Evolutionary conservation across 805 yeast species (phyloP), one percentile per base, ranked within the genome.

Genomic region (Cyberlindnera petersonii): DNA sequence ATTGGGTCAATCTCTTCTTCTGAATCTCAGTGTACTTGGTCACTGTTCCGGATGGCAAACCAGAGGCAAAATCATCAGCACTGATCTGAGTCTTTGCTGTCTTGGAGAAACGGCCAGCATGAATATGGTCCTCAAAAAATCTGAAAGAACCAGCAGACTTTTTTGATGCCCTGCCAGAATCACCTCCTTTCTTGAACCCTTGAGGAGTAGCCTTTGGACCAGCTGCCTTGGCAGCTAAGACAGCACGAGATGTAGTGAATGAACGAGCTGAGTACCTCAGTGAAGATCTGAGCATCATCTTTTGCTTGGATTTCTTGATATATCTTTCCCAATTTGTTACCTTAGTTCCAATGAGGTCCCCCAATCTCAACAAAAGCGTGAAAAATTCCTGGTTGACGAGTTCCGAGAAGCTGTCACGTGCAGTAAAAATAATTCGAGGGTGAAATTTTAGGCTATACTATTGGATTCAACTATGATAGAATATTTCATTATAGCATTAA

Each of bases 1-100:
- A 59, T 29, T 68, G 66, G 24, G 64, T 61, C 46, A 86, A 63
- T 33, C 64, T 61, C 39, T 64, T 57, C 42, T 72, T 64, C 14
- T 69, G 65, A 11, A 22, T 22, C 18, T 56, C 54, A 2, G 63
- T 54, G 59, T 69, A 85, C 24, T 59, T 57, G 6, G 62, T 57
- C 17, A 74, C 64, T 9, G 59, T 47, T 37, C 64, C 58, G 20
- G 49, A 19, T 3, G 39, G 21, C 31, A 43, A 9, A 33, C 46
- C 31, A 10, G 28, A 5, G 11, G 14, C 15, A 30, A 35, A 35
- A 9, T 26, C 28, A 4, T 5, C 26, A 2, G 17, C 15, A 9
- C 13, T 5, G 15, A 35, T 6, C 9, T 29, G 20, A 5, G 19
- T 30, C 4, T 27, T 8, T n/a, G 24, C 15, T 33, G 55, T 56